Conservation (phyloP, 306 rosid species). For the Acacia confusa region DNA sequence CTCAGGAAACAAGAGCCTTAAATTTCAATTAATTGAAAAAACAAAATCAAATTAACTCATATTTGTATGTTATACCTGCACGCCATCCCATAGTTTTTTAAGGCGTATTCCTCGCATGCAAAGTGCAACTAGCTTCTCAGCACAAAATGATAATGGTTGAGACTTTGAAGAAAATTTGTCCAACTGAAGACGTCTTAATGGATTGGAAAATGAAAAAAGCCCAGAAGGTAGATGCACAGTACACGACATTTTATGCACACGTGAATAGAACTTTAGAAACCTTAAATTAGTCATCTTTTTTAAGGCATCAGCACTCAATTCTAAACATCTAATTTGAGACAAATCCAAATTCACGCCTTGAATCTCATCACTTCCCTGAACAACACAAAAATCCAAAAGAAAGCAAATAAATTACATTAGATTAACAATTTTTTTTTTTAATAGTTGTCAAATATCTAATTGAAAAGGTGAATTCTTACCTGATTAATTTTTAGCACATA, state of each 20-base stretch:
- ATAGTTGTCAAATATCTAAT: not conserved
- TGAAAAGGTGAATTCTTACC: not conserved
- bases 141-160: conserved; percentile 25
- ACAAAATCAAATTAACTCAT: not conserved
- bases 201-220: conserved; percentile 3
- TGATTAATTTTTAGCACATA: not conserved
- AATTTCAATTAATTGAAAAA: not conserved
- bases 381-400: not conserved
- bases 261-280: conserved; percentile 1
- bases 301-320: not conserved
- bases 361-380: conserved; percentile 2
- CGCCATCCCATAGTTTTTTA: conserved; percentile 20
- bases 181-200: conserved; percentile 32
- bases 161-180: conserved; percentile 5
- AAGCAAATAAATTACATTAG: not conserved
- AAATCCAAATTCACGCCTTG: conserved; percentile 27
- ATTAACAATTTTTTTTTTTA: too few relatives aligned
- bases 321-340: not conserved
- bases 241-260: not conserved
- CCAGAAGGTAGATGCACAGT: not conserved
- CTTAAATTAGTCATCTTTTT: not conserved
- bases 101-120: not conserved
- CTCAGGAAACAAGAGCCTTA: not conserved
- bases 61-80: not conserved
- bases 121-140: conserved; percentile 14